Conservation (phyloP, 2,329 filamentous ascomycete species). For the Berkeleyomyces rouxiae region DNA sequence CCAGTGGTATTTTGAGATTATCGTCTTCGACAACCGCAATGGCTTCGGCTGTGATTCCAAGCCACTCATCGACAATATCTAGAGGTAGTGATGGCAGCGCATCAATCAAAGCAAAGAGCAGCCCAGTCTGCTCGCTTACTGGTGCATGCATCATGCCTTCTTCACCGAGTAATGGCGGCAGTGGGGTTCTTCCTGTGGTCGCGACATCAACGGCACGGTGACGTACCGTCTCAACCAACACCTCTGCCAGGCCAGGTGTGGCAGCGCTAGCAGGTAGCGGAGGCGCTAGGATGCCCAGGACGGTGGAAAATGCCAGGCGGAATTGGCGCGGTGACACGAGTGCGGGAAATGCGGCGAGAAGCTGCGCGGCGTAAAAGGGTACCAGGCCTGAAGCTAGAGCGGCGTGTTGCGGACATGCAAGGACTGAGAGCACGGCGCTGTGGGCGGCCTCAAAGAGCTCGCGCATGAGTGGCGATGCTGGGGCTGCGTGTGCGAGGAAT, state of each 20-base stretch:
- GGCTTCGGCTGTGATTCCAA: slow-evolving; percentile 52
- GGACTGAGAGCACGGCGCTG: slow-evolving; percentile 60
- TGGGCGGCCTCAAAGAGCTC: slow-evolving; percentile 78
- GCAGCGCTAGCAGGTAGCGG: slow-evolving; percentile 57
- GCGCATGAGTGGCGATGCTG: slow-evolving; percentile 29
- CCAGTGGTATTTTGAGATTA: slow-evolving; percentile 45
- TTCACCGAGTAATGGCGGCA: slow-evolving; percentile 20
- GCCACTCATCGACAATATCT: slow-evolving; percentile 60
- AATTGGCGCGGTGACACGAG: slow-evolving; percentile 75
- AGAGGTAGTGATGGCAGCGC: slow-evolving; percentile 58
- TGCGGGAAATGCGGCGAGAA: slow-evolving; percentile 63
- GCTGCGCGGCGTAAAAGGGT: slow-evolving; percentile 67
- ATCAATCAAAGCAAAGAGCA: slow-evolving; percentile 64
- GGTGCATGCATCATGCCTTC: slow-evolving; percentile 16
- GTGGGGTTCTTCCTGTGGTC: slow-evolving; percentile 27
- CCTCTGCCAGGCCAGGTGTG: slow-evolving; percentile 64
- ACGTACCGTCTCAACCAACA: slow-evolving; percentile 60
- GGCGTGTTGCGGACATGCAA: slow-evolving; percentile 65
- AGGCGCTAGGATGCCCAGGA: slow-evolving; percentile 66
- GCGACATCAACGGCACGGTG: slow-evolving; percentile 42
- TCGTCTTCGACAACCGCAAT: slow-evolving; percentile 47
- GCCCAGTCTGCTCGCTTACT: slow-evolving; percentile 62
- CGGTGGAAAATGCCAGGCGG: slow-evolving; percentile 69
- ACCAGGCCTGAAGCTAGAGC: slow-evolving; percentile 53
- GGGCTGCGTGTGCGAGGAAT: slow-evolving; percentile 42